Evolutionary conservation across 441 rosid species (phyloP).

Genomic region (Euphorbia corollata): DNA sequence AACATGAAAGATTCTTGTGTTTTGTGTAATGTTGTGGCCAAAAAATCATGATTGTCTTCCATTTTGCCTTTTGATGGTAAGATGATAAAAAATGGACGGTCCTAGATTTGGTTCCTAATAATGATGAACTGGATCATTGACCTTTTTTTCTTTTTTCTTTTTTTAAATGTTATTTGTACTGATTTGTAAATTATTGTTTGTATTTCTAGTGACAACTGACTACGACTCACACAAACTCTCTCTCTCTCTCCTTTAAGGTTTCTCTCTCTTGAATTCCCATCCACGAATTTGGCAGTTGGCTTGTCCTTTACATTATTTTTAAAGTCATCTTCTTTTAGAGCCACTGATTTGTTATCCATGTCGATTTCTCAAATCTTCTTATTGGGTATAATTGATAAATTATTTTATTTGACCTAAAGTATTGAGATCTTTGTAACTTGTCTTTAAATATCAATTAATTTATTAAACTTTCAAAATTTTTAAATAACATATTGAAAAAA

Average conservation of each 20-base stretch:
- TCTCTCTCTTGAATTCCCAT: constrained; percentile 20
- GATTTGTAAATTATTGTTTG: no score
- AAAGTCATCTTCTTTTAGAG: neutral
- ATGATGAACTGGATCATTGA: neutral
- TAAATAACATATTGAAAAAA: no score
- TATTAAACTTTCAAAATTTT: no score
- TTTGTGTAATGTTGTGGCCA: constrained; percentile 7
- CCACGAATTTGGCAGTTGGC: constrained; percentile 20
- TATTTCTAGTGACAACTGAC: constrained; percentile 18
- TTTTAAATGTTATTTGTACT: neutral
- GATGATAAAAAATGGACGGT: constrained; percentile 23
- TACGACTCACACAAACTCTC: constrained; percentile 14
- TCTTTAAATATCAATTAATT: no score
- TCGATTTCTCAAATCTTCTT: neutral
- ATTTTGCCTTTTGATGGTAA: neutral
- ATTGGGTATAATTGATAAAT: neutral
- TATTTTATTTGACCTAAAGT: no score
- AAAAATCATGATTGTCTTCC: neutral
- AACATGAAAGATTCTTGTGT: constrained; percentile 9
- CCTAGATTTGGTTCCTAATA: constrained; percentile 11
- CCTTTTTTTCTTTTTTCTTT: neutral
- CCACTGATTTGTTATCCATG: neutral
- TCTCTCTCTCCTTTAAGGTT: constrained; percentile 24
- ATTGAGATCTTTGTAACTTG: neutral
- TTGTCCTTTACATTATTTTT: neutral